Percentiles rank a stretch among this genome's conserved stretches.
These are phyloP conservation scores for Volvox reticuliferus DNA, from an alignment of 139 green algal genomes.

Conservation along the genomic window DNA sequence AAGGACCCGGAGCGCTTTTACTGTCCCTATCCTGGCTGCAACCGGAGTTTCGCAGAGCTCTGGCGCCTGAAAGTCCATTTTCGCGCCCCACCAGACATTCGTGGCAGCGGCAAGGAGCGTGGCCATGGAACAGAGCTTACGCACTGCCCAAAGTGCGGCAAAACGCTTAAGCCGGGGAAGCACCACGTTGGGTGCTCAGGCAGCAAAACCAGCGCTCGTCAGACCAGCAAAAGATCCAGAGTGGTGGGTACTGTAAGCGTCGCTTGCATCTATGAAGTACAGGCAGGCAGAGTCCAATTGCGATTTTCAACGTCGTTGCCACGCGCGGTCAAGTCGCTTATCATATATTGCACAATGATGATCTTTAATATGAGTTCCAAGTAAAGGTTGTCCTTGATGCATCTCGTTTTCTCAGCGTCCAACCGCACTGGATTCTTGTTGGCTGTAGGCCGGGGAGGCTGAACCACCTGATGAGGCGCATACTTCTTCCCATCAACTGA, in stretches of 20 bases:
- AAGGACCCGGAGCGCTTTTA: slow-evolving; percentile 47
- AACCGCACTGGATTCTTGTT: neutral
- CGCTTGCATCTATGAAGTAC: neutral
- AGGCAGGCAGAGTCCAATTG: neutral
- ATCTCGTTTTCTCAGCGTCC: neutral
- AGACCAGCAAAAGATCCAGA: slow-evolving; percentile 52
- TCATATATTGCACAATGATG: neutral
- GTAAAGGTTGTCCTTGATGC: neutral
- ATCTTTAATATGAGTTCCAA: neutral
- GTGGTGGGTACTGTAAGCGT: slow-evolving; percentile 32
- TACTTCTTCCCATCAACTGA: neutral
- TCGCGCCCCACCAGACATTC: slow-evolving; percentile 80
- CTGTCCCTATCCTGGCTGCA: slow-evolving; percentile 73
- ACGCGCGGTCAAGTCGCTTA: neutral
- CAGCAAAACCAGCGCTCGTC: slow-evolving; percentile 57
- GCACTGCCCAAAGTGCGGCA: slow-evolving; percentile 86
- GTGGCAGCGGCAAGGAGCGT: slow-evolving; percentile 86
- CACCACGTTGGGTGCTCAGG: slow-evolving; percentile 89
- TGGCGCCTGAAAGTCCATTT: slow-evolving; percentile 89
- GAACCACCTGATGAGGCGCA: slow-evolving; percentile 1
- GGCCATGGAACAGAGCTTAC: slow-evolving; percentile 88
- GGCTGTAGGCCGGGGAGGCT: slow-evolving; percentile 8
- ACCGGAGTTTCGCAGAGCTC: slow-evolving; percentile 86
- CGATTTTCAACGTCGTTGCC: neutral
- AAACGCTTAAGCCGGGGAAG: slow-evolving; percentile 85